phyloP scores from a whole-genome alignment of 805 yeast species.

The Metschnikowia henanensis region DNA sequence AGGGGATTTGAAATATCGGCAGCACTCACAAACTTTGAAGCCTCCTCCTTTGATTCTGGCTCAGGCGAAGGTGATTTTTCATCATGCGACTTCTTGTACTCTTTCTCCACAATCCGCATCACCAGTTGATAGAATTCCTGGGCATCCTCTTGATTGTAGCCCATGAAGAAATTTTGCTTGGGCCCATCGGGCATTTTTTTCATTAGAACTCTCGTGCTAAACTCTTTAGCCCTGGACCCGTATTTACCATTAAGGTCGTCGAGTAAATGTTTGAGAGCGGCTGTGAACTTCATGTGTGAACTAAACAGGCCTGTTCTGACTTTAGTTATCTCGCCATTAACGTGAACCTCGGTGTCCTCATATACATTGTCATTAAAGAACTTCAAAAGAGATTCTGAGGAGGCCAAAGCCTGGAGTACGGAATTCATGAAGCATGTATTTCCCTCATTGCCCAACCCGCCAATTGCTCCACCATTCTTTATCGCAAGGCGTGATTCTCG shows the following conservation, averaged over 20 bases:
- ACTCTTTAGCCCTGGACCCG: constrained; percentile 54
- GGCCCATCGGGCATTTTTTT: constrained; percentile 78
- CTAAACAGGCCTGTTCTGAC: constrained; percentile 22
- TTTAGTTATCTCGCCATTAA: constrained; percentile 13
- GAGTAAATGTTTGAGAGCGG: constrained; percentile 51
- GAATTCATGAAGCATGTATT: constrained; percentile 95
- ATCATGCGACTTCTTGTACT: constrained; percentile 35
- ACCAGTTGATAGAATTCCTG: constrained; percentile 91
- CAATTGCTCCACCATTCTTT: constrained; percentile 69
- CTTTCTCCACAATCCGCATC: constrained; percentile 64
- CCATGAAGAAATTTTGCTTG: constrained; percentile 70
- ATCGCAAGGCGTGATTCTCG: constrained; percentile 42
- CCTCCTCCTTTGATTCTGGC: constrained; percentile 20
- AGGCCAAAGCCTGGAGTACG: constrained; percentile 80
- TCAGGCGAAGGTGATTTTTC: constrained; percentile 26
- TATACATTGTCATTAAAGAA: constrained; percentile 50
- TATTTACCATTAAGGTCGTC: constrained; percentile 58
- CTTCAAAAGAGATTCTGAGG: constrained; percentile 57
- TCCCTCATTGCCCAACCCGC: constrained; percentile 88
- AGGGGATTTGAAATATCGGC: constrained; percentile 26
- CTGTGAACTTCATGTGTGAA: constrained; percentile 47
- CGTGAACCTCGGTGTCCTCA: constrained; percentile 28
- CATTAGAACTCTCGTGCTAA: constrained; percentile 58
- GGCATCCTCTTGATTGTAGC: constrained; percentile 95
- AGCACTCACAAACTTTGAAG: constrained; percentile 23